Evolutionary conservation across 2,329 filamentous ascomycete species (phyloP), one percentile per base, ranked within the genome.

Genomic region (Drechslerella coelobrocha): DNA sequence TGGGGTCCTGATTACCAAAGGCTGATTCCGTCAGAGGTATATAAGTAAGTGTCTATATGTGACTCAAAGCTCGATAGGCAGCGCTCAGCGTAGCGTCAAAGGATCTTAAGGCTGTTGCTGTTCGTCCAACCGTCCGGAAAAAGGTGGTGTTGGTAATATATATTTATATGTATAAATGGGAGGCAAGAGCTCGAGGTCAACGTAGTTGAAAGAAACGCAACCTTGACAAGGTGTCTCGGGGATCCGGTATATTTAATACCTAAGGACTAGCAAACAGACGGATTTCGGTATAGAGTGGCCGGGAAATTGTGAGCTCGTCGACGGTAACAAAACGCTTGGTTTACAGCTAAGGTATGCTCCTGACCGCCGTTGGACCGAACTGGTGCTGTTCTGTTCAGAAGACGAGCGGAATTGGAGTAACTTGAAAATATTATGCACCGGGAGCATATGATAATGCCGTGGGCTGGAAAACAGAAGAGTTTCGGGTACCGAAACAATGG

Each of bases 401-500:
- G 52, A 48, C 59, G 61, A 71, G 66, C 54, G 59, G 66, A 71
- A 39, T 55, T 55, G 55, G 21, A 17, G 41, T 45, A 21, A 45
- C 41, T 45, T 19, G 2, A 21, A 19, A 21, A 19, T 45, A 17
- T 53, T 34, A 59, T 47, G 53, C 62, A 50, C 48, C 10, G 14
- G 14, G 47, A 31, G 48, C 45, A 19, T 62, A 51, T 37, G 56
- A 68, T 57, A 24, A 27, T 27, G 51, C 48, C 45, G 50, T 56
- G 51, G 53, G 59, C 26, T 52, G 53, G 59, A 60, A 45, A 59
- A 55, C 39, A 51, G 31, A 53, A 60, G 47, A 55, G 51, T 51
- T 47, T 52, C 56, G 65, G 59, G 66, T 62, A 71, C 66, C 66
- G 66, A 71, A 45, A 71, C 59, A 63, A 63, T 60, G 53, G 66